Percentiles rank a stretch among this genome's conserved stretches.
These are phyloP conservation scores for Volvox reticuliferus DNA, from an alignment of 139 green algal genomes.

Conservation along the genomic window DNA sequence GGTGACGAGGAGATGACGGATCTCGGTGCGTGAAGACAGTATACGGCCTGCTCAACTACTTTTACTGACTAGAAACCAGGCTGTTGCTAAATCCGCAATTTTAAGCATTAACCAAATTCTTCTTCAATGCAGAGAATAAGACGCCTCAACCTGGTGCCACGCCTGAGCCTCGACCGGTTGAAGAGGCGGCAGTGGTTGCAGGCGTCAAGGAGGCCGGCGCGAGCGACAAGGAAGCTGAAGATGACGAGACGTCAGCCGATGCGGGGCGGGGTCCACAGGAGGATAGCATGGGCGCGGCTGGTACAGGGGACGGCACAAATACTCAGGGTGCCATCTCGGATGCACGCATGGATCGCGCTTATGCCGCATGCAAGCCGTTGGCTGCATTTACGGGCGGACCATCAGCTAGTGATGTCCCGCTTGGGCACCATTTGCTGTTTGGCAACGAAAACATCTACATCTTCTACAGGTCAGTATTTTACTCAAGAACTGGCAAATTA, in stretches of 20 bases:
- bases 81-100: not conserved
- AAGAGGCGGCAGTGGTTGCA: conserved; percentile 31
- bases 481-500: too few species aligned
- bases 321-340: conserved; percentile 12
- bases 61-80: not conserved
- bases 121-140: conserved; percentile 34
- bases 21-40: conserved; percentile 14
- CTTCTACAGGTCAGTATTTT: conserved; percentile 84
- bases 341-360: conserved; percentile 19
- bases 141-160: conserved; percentile 57
- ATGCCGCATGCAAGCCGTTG: conserved; percentile 44
- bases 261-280: conserved; percentile 21
- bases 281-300: conserved; percentile 32
- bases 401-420: conserved; percentile 17
- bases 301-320: conserved; percentile 36
- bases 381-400: conserved; percentile 37
- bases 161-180: conserved; percentile 52
- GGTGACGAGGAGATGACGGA: conserved; percentile 52
- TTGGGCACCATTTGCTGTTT: conserved; percentile 76
- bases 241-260: conserved; percentile 30
- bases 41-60: not conserved
- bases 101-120: not conserved
- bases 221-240: conserved; percentile 49
- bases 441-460: conserved; percentile 95
- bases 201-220: conserved; percentile 26